Evolutionary conservation across 2,329 filamentous ascomycete genomes (phyloP), one percentile per base, ranked within the genome.

Genomic region (Metarhizium robertsii): DNA sequence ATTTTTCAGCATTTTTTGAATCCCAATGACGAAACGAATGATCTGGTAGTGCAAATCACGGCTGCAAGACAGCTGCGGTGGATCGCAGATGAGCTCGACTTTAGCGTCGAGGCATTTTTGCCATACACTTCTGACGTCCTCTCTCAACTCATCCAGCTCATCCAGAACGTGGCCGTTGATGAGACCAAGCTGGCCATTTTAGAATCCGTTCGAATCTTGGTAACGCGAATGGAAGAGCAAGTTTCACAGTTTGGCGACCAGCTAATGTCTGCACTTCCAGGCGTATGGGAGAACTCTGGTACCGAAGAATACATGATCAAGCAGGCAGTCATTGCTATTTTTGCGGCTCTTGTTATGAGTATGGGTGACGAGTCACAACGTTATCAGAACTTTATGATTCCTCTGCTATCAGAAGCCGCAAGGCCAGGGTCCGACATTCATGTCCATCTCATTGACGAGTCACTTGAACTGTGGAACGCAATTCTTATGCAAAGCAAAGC

Each of bases 131-230:
- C 87, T 1, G 80, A 86, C 20, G 84, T 90, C 10, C 76, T 99
- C 11, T 79, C 80, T 8, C 81, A 85, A 53, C 74, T 96, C 45
- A 86, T 96, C 75, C 75, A 78, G 18, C 75, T 97, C n/a, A 84
- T 96, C 30, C 79, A 86, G 59, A 87, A 89, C 60, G 86, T 92
- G 2, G 87, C 91, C 53, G 77, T 87, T 20, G 86, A 90, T 18
- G 92, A 97, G 68, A 95, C 91, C 0, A 96, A 95, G 71, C 84
- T 97, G 75, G 90, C 87, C 0, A 80, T 99, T 38, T 77, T 99
- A 4, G 90, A 92, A 65, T 96, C 92, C 0, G 86, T 96, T 43
- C 83, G 90, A 52, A 81, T 87, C 38, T 77, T 95, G 46, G 90
- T 96, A 1, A 82, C 87, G 48, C 84, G 91, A 52, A 81, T 97